Evolutionary conservation across 106 monocot genomes (phyloP).

Genomic region (Hemerocallis citrina): DNA sequence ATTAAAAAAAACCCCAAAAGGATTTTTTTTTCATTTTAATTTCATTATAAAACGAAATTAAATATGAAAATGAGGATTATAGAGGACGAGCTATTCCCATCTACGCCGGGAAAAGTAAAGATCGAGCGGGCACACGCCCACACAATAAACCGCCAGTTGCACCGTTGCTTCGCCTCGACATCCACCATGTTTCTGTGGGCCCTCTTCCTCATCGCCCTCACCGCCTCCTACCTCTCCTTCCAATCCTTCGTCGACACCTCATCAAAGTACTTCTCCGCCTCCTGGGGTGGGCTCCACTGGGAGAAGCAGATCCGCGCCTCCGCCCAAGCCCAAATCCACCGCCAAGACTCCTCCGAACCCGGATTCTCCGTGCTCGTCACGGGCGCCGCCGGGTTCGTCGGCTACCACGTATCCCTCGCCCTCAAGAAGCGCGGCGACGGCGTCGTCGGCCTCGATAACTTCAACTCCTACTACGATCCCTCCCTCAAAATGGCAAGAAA

Average conservation of each 20-base stretch:
- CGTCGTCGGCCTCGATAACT: constrained; percentile 29
- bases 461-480: constrained; percentile 25
- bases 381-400: constrained; percentile 38
- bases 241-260: constrained; percentile 25
- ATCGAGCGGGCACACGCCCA: constrained; percentile 31
- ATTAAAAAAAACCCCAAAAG: no score
- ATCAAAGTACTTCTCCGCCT: constrained; percentile 17
- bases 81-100: constrained; percentile 32
- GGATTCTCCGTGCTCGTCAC: constrained; percentile 38
- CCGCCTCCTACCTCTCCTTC: constrained; percentile 31
- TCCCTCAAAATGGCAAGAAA: constrained; percentile 22
- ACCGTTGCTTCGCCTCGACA: constrained; percentile 45
- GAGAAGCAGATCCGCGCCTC: constrained; percentile 24
- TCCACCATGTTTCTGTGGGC: constrained; percentile 36
- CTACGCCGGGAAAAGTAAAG: constrained; percentile 42
- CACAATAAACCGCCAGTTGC: constrained; percentile 23
- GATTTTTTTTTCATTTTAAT: not conserved
- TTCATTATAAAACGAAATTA: no score
- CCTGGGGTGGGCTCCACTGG: constrained; percentile 39
- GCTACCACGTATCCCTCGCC: constrained; percentile 28
- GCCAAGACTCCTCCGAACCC: constrained; percentile 1
- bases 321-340: constrained; percentile 14
- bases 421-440: constrained; percentile 31
- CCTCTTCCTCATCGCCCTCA: constrained; percentile 24
- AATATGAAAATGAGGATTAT: constrained; percentile 16